Evolutionary conservation across 768 basidiomycete species (phyloP), one percentile per base, ranked within the genome.

Genomic region (Suillus clintonianus): DNA sequence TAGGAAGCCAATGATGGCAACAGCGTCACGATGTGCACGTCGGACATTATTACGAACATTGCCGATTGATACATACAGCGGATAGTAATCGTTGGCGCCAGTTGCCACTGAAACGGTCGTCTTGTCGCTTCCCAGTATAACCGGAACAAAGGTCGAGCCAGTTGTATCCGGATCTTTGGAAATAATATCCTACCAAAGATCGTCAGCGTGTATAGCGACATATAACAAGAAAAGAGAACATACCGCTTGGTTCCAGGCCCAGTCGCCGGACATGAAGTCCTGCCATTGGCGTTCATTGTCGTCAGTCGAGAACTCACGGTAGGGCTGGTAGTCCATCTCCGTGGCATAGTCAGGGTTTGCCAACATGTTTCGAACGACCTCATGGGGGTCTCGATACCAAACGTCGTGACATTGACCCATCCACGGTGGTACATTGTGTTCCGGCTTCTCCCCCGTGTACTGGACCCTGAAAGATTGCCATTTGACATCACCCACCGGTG

Each of bases 201-300:
- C 13, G 6, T 37, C 5, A 36, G 36, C 8, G 7, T 36, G 36
- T 5, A 8, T 36, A 36, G 8, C 36, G 5, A 36, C 36, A 36
- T 14, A 19, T 9, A 36, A 5, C 36, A 36, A 36, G 3, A 10
- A 36, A 36, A 36, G 8, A 36, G 5, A 17, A 73, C 72, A 13
- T 69, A 81, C 80, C 4, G 70, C 74, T 60, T 74, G 69, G 9
- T 64, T 34, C 71, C 70, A 76, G 0, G 66, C 71, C 75, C 72
- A 76, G n/a, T 73, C 62, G 4, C 70, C 74, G 9, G 73, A 74
- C 65, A 77, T 70, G 41, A n/a, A n/a, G n/a, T n/a, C n/a, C n/a
- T n/a, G n/a, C n/a, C n/a, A n/a, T n/a, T n/a, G n/a, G n/a, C n/a
- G 61, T 41, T 24, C 43, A 69, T 34, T 61, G 64, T 1, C 64